These are phyloP conservation scores for Ehretia macrophylla DNA, from an alignment of 257 asterid species.

Conservation along the genomic window DNA sequence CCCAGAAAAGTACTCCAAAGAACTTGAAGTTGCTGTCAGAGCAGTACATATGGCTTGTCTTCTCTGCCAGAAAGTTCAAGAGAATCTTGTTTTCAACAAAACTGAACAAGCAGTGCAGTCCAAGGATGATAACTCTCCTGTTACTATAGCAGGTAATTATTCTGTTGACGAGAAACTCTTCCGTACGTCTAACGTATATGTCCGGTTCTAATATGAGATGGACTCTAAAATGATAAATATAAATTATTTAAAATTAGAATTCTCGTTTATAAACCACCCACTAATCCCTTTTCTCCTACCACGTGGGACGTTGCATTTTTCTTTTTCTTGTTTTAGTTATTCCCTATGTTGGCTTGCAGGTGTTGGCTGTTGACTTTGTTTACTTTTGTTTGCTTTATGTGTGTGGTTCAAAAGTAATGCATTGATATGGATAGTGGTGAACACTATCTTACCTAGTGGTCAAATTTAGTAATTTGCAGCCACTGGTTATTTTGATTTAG, in stretches of 20 bases:
- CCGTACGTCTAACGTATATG: too few species aligned
- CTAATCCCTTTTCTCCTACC: too few species aligned
- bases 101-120: conserved; percentile 42
- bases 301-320: background rate
- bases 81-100: conserved; percentile 28
- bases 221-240: too few species aligned
- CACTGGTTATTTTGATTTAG: too few species aligned
- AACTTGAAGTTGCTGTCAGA: conserved; percentile 67
- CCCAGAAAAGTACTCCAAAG: conserved; percentile 26
- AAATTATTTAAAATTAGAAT: too few species aligned
- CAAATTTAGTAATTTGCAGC: background rate
- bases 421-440: background rate
- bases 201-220: too few species aligned
- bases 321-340: too few species aligned
- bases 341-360: background rate
- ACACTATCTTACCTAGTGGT: background rate
- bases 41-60: conserved; percentile 81
- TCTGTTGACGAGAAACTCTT: too few species aligned
- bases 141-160: conserved; percentile 74
- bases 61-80: conserved; percentile 61
- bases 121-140: conserved; percentile 76
- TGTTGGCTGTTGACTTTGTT: background rate
- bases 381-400: too few species aligned
- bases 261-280: too few species aligned
- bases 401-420: background rate